Conservation (phyloP, 768 basidiomycete species). For the Roridomyces roridus region DNA sequence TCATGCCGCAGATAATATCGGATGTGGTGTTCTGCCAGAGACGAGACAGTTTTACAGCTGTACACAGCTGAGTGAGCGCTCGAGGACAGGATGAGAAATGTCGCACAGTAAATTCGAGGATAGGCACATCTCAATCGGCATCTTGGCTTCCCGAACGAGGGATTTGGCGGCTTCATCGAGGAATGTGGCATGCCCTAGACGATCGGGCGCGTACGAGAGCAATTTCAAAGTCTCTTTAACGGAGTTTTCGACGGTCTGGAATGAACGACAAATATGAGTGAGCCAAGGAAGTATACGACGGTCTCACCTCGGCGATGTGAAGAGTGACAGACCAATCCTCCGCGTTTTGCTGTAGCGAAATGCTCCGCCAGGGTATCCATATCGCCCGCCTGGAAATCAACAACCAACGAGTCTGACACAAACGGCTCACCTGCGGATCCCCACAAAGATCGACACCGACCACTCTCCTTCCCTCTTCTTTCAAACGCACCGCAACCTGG, state of each 20-base stretch:
- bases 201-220: slow-evolving; percentile 65
- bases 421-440: slow-evolving; percentile 54
- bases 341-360: slow-evolving; percentile 59
- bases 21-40: slow-evolving; percentile 62
- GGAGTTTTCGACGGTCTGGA: slow-evolving; percentile 54
- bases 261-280: neutral
- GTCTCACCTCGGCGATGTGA: slow-evolving; percentile 81
- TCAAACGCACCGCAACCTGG: slow-evolving; percentile 59
- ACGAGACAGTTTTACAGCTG: slow-evolving; percentile 57
- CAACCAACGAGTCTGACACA: neutral
- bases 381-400: slow-evolving; percentile 50
- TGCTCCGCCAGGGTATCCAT: slow-evolving; percentile 56
- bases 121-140: slow-evolving; percentile 73
- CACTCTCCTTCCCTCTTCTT: slow-evolving; percentile 60
- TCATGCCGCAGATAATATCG: slow-evolving; percentile 52
- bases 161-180: slow-evolving; percentile 64
- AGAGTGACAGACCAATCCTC: slow-evolving; percentile 77
- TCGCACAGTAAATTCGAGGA: slow-evolving; percentile 60
- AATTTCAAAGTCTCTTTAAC: slow-evolving; percentile 64
- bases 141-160: slow-evolving; percentile 57
- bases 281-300: neutral
- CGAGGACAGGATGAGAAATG: neutral
- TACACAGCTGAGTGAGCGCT: neutral
- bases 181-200: slow-evolving; percentile 86
- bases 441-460: slow-evolving; percentile 87